Conservation (phyloP, 1,284 basidiomycete species). For the Pholiota adiposa region DNA sequence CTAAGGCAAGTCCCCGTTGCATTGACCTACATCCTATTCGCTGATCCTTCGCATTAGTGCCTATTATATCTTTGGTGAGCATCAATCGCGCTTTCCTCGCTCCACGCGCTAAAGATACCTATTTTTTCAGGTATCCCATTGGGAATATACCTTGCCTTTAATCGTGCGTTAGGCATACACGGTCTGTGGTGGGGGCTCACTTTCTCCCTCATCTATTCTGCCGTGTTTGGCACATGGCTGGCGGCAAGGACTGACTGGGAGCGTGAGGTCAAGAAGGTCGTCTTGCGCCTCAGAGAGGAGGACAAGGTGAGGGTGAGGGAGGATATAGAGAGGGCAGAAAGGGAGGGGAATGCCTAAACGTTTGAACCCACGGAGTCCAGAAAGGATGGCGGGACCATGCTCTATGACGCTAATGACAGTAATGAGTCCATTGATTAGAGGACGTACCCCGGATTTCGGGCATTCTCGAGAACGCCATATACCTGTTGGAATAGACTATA, state of each 20-base stretch:
- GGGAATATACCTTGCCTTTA: slow-evolving; percentile 68
- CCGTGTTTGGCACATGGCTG: slow-evolving; percentile 52
- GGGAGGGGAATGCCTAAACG: background rate
- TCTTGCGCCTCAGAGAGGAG: slow-evolving; percentile 47
- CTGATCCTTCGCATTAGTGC: slow-evolving; percentile 42
- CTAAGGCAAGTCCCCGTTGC: slow-evolving; percentile 45
- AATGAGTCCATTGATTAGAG: too few relatives aligned
- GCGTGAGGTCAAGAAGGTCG: slow-evolving; percentile 61
- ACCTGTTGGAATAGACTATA: too few relatives aligned
- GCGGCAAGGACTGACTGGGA: slow-evolving; percentile 66
- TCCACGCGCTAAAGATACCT: background rate
- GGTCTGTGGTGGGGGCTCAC: slow-evolving; percentile 75
- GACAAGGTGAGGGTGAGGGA: slow-evolving; percentile 20
- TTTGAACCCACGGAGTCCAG: too few relatives aligned
- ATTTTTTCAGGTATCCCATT: slow-evolving; percentile 55
- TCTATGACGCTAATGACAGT: too few relatives aligned
- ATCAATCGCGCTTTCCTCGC: background rate
- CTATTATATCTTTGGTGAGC: slow-evolving; percentile 65
- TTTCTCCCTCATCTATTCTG: slow-evolving; percentile 57
- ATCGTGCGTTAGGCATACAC: slow-evolving; percentile 47
- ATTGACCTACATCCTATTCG: background rate
- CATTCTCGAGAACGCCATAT: too few relatives aligned
- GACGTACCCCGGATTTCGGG: too few relatives aligned
- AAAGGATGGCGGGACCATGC: too few relatives aligned
- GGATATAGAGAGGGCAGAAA: background rate